A percentile compares a stretch with the other conserved stretches of the same genome.
Conservation (phyloP, 495 filamentous ascomycete genomes). For the Penicillium lividum region DNA sequence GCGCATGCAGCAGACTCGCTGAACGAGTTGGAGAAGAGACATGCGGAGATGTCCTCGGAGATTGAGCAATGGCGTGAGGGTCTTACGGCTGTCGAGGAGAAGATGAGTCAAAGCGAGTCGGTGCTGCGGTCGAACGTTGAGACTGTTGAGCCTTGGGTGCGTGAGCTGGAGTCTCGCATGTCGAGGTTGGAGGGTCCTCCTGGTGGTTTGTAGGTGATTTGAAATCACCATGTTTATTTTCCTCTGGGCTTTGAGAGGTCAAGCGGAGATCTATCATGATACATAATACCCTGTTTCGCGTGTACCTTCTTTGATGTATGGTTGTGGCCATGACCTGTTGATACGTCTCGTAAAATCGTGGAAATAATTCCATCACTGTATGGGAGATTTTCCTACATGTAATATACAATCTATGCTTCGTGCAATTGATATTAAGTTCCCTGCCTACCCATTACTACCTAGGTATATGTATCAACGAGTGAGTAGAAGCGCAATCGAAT, state of each 20-base stretch:
- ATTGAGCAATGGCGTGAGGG: slow-evolving; percentile 85
- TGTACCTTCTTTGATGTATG: slow-evolving; percentile 18
- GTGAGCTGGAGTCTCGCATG: slow-evolving; percentile 78
- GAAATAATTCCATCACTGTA: background rate
- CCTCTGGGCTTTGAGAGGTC: slow-evolving; percentile 7
- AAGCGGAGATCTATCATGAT: slow-evolving; percentile 15
- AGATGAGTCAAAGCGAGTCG: slow-evolving; percentile 66
- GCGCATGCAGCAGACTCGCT: slow-evolving; percentile 81
- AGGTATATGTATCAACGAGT: too few species aligned
- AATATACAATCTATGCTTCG: too few species aligned
- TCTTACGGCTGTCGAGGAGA: slow-evolving; percentile 73
- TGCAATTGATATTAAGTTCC: background rate
- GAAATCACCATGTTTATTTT: background rate
- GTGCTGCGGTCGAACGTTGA: slow-evolving; percentile 76
- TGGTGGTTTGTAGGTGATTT: slow-evolving; percentile 11
- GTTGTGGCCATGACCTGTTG: slow-evolving; percentile 1
- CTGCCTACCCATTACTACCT: too few species aligned
- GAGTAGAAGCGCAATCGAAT: background rate
- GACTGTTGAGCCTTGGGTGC: slow-evolving; percentile 84
- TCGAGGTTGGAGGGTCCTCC: slow-evolving; percentile 45
- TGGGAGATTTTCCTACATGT: background rate
- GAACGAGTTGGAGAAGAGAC: slow-evolving; percentile 71
- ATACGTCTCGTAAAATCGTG: slow-evolving; percentile 3
- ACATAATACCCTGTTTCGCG: slow-evolving; percentile 29
- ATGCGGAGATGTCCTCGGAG: slow-evolving; percentile 80